phyloP scores from a whole-genome alignment of 805 yeast species.

The Saccharomycopsis sp. region DNA sequence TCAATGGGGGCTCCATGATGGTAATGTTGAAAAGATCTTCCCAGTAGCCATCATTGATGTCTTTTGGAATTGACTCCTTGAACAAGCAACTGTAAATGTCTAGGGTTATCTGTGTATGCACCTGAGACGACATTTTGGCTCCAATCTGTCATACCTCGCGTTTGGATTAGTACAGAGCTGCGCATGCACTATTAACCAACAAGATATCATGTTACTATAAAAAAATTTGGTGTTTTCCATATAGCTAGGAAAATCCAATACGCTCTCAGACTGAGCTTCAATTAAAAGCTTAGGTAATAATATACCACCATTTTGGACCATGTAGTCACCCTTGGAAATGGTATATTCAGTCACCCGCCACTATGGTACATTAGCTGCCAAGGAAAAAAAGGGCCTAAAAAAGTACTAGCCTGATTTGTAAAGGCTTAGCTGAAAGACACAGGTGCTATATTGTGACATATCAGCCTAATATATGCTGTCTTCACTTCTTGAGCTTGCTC shows the following conservation, averaged over 20 bases:
- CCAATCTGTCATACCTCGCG: no score
- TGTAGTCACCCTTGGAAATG: background rate
- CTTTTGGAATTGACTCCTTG: slow-evolving; percentile 6
- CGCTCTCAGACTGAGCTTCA: no score
- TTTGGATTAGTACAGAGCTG: no score
- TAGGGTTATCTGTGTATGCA: slow-evolving; percentile 15
- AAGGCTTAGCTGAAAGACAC: background rate
- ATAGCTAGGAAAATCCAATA: no score
- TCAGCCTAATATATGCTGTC: background rate
- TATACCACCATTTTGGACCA: background rate
- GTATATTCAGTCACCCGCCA: background rate
- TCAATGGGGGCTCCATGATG: slow-evolving; percentile 18
- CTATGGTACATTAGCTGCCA: background rate
- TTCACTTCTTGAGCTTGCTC: background rate
- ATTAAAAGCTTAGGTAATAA: no score
- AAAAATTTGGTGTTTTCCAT: no score
- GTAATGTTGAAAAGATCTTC: slow-evolving; percentile 17
- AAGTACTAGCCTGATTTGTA: background rate
- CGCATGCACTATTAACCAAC: no score
- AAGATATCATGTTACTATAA: no score
- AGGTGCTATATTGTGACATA: background rate
- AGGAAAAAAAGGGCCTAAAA: background rate
- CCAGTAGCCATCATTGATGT: slow-evolving; percentile 11
- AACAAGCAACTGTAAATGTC: slow-evolving; percentile 16
- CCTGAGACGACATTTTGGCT: background rate